Percentiles rank a stretch among this genome's conserved stretches.
phyloP scores from a whole-genome alignment of 73 alveolate species.

The Paramecium bursaria region DNA sequence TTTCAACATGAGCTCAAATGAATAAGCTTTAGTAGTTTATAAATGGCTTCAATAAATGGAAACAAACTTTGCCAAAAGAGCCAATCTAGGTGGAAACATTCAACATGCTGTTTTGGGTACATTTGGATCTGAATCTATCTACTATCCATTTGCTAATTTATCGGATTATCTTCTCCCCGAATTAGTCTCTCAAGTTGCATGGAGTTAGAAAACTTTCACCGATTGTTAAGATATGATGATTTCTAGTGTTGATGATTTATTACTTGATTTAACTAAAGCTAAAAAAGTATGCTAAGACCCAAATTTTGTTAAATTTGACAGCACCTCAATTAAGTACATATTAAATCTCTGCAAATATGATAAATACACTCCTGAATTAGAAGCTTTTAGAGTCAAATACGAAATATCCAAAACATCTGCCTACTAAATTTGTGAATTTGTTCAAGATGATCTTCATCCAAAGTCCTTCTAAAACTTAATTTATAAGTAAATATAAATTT shows the following conservation, averaged over 20 bases:
- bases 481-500: too few relatives aligned
- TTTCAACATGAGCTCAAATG: neutral
- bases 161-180: slow-evolving; percentile 6
- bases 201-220: neutral
- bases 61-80: neutral
- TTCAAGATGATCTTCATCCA: too few relatives aligned
- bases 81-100: neutral
- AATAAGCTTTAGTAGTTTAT: slow-evolving; percentile 19
- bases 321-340: too few relatives aligned
- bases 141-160: neutral
- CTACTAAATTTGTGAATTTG: too few relatives aligned
- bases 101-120: slow-evolving; percentile 28
- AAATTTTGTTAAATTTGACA: too few relatives aligned
- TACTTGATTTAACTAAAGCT: neutral
- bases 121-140: slow-evolving; percentile 42
- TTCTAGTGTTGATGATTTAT: neutral
- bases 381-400: too few relatives aligned
- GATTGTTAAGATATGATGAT: slow-evolving; percentile 27
- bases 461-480: too few relatives aligned
- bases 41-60: slow-evolving; percentile 52
- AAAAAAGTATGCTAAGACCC: too few relatives aligned
- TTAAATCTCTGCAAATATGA: too few relatives aligned
- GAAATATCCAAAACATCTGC: too few relatives aligned
- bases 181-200: neutral
- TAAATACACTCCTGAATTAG: too few relatives aligned